Evolutionary conservation across 331 rosid species (phyloP).

Genomic region (Cydonia oblonga): DNA sequence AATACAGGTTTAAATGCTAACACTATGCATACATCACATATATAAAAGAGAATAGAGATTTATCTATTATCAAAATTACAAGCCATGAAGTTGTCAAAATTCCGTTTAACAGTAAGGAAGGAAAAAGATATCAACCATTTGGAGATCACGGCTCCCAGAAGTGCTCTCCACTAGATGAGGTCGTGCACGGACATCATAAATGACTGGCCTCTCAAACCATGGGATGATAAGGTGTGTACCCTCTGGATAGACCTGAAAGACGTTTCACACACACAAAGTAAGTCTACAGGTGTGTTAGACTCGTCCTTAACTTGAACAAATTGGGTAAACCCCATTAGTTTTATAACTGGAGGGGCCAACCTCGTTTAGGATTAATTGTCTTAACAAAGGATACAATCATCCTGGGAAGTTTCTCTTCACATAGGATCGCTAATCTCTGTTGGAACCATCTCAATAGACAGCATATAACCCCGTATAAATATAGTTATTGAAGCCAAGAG

Average conservation of each 20-base stretch:
- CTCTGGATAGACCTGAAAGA: slow-evolving; percentile 37
- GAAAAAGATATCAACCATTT: slow-evolving; percentile 51
- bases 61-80: no score
- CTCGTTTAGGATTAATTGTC: not conserved
- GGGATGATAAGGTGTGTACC: slow-evolving; percentile 84
- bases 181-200: slow-evolving; percentile 92
- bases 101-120: not conserved
- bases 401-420: not conserved
- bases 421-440: not conserved
- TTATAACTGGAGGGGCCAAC: not conserved
- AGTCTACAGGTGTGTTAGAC: not conserved
- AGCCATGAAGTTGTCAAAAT: not conserved
- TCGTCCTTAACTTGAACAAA: not conserved
- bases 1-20: not conserved
- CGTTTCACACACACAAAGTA: no score
- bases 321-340: not conserved
- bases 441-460: no score
- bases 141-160: slow-evolving; percentile 93
- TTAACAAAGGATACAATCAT: not conserved
- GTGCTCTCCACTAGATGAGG: slow-evolving; percentile 92
- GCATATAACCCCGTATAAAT: no score
- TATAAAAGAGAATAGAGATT: no score
- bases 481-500: not conserved
- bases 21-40: not conserved
- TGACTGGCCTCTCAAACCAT: slow-evolving; percentile 94